Conservation (phyloP, 306 rosid genomes). For the Casuarina glauca region DNA sequence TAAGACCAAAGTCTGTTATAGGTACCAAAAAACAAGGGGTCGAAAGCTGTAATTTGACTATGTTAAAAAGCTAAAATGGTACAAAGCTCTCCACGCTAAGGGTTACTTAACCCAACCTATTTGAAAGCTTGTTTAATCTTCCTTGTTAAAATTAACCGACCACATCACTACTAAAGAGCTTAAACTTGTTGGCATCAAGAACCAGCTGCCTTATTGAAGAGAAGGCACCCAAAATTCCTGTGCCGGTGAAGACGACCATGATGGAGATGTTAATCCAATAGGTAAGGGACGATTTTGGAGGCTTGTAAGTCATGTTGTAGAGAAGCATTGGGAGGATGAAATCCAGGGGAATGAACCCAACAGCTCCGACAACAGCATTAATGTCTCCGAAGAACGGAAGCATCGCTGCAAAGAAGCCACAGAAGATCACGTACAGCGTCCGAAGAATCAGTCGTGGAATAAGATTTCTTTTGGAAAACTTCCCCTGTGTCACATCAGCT, state of each 20-base stretch:
- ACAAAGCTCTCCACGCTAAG: background rate
- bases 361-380: constrained; percentile 79
- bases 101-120: background rate
- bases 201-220: constrained; percentile 77
- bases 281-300: constrained; percentile 53
- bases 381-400: constrained; percentile 94
- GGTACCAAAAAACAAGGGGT: background rate
- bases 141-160: constrained; percentile 35
- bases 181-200: constrained; percentile 76
- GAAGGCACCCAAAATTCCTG: constrained; percentile 79
- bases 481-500: constrained; percentile 76
- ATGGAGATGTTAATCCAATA: constrained; percentile 77
- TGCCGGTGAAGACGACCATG: constrained; percentile 69
- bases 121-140: too few relatives aligned
- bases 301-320: constrained; percentile 82
- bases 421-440: constrained; percentile 65
- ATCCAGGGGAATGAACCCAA: constrained; percentile 94
- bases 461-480: constrained; percentile 77
- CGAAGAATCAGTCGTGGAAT: constrained; percentile 83
- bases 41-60: too few relatives aligned
- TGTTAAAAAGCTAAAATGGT: too few relatives aligned
- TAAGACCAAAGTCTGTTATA: too few relatives aligned
- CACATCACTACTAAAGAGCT: constrained; percentile 71
- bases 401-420: constrained; percentile 94
- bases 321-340: constrained; percentile 93